Evolutionary conservation across 1,284 basidiomycete genomes (phyloP).

Genomic region (Phaffia rhodozyma): DNA sequence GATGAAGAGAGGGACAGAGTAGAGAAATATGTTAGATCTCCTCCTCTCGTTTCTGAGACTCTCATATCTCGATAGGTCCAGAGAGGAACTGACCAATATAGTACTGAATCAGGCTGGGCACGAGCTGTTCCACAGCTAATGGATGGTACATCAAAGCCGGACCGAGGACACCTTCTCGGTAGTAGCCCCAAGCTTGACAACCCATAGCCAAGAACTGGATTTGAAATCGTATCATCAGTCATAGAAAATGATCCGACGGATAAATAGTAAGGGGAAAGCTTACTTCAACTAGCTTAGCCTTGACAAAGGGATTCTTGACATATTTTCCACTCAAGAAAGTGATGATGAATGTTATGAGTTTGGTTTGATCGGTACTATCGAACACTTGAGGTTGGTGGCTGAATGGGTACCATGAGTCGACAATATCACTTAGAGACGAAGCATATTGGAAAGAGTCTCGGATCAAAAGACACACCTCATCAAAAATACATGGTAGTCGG

Average conservation of each 20-base stretch:
- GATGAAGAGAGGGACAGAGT: slow-evolving; percentile 1
- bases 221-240: not conserved
- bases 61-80: not conserved
- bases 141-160: slow-evolving; percentile 72
- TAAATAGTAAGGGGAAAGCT: slow-evolving; percentile 25
- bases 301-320: slow-evolving; percentile 97
- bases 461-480: slow-evolving; percentile 48
- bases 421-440: not conserved
- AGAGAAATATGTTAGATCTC: not conserved
- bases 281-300: slow-evolving; percentile 93
- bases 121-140: slow-evolving; percentile 73
- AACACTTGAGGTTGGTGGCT: slow-evolving; percentile 70
- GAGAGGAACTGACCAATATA: slow-evolving; percentile 61
- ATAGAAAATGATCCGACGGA: not conserved
- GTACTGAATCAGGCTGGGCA: slow-evolving; percentile 85
- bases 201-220: slow-evolving; percentile 69
- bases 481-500: slow-evolving; percentile 76
- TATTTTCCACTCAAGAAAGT: slow-evolving; percentile 92
- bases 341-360: slow-evolving; percentile 78
- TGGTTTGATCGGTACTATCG: slow-evolving; percentile 67
- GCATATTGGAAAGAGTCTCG: not conserved
- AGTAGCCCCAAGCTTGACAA: slow-evolving; percentile 60
- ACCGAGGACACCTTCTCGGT: slow-evolving; percentile 66
- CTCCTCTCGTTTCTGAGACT: too few species aligned
- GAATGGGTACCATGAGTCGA: slow-evolving; percentile 9